Evolutionary conservation across 768 basidiomycete genomes (phyloP), one percentile per base, ranked within the genome.

Genomic region (Sporobolomyces phaffii): DNA sequence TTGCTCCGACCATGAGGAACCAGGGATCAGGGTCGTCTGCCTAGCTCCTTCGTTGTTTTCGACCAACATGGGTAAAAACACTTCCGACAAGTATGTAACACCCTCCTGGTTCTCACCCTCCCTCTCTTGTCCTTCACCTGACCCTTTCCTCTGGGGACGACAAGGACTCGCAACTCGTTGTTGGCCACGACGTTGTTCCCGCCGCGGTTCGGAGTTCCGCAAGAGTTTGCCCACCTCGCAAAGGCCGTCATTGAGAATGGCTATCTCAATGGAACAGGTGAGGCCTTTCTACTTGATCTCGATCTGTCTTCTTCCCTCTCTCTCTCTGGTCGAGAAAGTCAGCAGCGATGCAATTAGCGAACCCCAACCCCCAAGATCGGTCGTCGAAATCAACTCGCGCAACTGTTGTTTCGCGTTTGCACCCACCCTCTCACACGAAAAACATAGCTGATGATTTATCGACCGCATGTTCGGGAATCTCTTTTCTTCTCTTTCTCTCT

Each of bases 1-100:
- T n/a, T n/a, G n/a, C n/a, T n/a, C n/a, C n/a, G n/a, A n/a, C n/a
- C n/a, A n/a, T n/a, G n/a, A n/a, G n/a, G n/a, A n/a, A 28, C 13
- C 24, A 70, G 66, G 84, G 0, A 65, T 68, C 20, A 45, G 72
- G 18, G 74, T 84, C 51, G 81, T 84, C 41, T 80, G 83, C 24
- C 78, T 85, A 59, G 84, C 84, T 0, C 84, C 85, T 0, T 82
- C 82, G 7, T 79, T 81, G 2, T 85, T 86, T 75, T 76, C 77
- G 10, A 83, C 78, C 6, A 73, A 73, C n/a, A 77, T 81, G 79
- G 78, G 77, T 8, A 70, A 58, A 36, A 57, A 64, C 13, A 76
- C 80, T 62, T 67, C 69, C 11, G 56, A 58, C 52, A 79, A 76
- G 70, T 68, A 54, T n/a, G 69, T 67, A 20, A 51, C 26, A 69